These are phyloP conservation scores for Syzygium jambos DNA, from an alignment of 345 rosid species.

Conservation along the genomic window DNA sequence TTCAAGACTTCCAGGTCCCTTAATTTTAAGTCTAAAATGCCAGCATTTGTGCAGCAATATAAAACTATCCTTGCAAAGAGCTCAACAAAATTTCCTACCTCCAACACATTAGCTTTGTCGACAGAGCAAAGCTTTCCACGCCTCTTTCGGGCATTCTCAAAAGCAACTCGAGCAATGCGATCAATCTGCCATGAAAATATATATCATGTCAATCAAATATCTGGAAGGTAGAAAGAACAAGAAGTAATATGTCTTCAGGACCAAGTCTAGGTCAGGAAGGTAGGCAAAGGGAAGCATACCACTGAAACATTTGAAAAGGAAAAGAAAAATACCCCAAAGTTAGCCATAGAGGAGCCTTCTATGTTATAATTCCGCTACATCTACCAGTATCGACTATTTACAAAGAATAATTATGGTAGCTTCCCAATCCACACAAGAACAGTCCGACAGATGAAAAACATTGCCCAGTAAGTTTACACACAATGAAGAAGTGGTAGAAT, in stretches of 20 bases:
- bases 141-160: constrained; percentile 87
- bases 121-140: constrained; percentile 84
- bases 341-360: not conserved
- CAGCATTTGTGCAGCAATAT: not conserved
- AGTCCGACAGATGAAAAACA: not conserved
- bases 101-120: constrained; percentile 97
- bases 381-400: not conserved
- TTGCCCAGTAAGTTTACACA: not conserved
- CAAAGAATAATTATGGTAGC: not conserved
- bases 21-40: not conserved
- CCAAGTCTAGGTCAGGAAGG: not conserved
- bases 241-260: not conserved
- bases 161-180: constrained; percentile 95
- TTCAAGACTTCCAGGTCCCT: not conserved
- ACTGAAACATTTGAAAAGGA: not conserved
- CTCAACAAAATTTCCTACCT: constrained; percentile 24
- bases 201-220: not conserved
- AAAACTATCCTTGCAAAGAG: not conserved
- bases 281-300: not conserved
- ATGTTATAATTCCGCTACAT: not conserved
- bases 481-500: not conserved
- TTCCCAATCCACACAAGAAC: not conserved
- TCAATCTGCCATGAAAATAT: constrained; percentile 47
- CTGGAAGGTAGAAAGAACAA: not conserved
- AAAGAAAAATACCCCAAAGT: not conserved